Conservation (phyloP, 768 basidiomycete genomes). For the Calocybe indica region DNA sequence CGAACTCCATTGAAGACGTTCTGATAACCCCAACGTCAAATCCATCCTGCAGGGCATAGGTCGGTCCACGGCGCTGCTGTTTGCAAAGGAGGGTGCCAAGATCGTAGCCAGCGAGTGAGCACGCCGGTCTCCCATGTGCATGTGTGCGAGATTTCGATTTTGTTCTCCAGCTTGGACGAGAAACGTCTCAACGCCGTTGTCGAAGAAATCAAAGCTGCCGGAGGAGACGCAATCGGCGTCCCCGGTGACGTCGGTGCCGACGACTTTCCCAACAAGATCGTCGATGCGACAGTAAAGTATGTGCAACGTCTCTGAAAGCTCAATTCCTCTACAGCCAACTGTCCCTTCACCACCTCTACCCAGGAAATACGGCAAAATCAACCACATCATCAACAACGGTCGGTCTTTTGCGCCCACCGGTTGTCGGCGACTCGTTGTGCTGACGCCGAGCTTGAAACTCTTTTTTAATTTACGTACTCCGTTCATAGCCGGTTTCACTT, state of each 20-base stretch:
- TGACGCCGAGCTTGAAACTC: not conserved
- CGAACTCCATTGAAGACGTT: not conserved
- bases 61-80: constrained; percentile 64
- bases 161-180: constrained; percentile 55
- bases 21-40: not conserved
- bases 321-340: not conserved
- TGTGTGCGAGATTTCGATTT: constrained; percentile 2
- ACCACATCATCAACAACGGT: constrained; percentile 85
- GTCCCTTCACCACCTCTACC: not conserved
- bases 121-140: not conserved
- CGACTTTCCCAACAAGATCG: constrained; percentile 74
- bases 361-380: constrained; percentile 79
- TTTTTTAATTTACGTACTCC: too few species aligned
- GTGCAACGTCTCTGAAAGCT: constrained; percentile 18
- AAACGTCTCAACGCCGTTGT: constrained; percentile 61
- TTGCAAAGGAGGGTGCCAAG: constrained; percentile 82
- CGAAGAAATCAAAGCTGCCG: constrained; percentile 64
- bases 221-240: constrained; percentile 71
- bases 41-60: constrained; percentile 62
- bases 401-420: constrained; percentile 8
- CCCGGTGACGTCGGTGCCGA: constrained; percentile 79
- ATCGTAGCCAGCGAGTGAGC: constrained; percentile 79
- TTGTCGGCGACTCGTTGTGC: not conserved
- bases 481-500: constrained; percentile 62
- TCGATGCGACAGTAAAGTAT: constrained; percentile 71